phyloP scores from a whole-genome alignment of 495 filamentous ascomycete species.

The Penicillium egyptiacum region DNA sequence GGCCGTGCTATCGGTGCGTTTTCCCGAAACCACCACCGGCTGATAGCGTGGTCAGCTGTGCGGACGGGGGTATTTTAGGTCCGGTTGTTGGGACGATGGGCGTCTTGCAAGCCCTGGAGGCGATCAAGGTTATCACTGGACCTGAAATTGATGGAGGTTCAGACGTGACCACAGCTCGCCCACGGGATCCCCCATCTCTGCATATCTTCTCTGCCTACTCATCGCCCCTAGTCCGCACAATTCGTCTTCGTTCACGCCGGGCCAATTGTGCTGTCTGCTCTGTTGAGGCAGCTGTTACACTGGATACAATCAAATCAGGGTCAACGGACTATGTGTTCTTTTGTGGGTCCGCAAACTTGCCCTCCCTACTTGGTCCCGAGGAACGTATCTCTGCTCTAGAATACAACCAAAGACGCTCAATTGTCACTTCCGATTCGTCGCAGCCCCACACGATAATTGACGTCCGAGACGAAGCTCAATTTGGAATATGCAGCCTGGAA shows the following conservation, averaged over 20 bases:
- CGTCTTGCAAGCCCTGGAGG: conserved; percentile 83
- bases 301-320: conserved; percentile 60
- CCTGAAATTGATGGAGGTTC: conserved; percentile 7
- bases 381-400: conserved; percentile 63
- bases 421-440: background rate
- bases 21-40: conserved; percentile 85
- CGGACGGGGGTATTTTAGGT: conserved; percentile 88
- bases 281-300: conserved; percentile 55
- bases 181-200: conserved; percentile 40
- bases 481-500: conserved; percentile 71
- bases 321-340: conserved; percentile 76
- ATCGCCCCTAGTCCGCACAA: conserved; percentile 66
- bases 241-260: conserved; percentile 67
- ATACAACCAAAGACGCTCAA: conserved; percentile 39
- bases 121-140: conserved; percentile 73
- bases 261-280: conserved; percentile 76
- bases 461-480: conserved; percentile 80
- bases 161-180: conserved; percentile 32
- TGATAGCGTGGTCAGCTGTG: conserved; percentile 74
- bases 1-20: conserved; percentile 91
- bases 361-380: conserved; percentile 53
- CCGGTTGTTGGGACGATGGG: conserved; percentile 96
- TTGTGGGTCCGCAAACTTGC: conserved; percentile 59
- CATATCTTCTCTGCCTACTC: conserved; percentile 74
- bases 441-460: conserved; percentile 65